A percentile compares a stretch with the other conserved stretches of the same genome.
Evolutionary conservation across 169 alveolate species (phyloP).

Genomic region (Cardiosporidium cionae): DNA sequence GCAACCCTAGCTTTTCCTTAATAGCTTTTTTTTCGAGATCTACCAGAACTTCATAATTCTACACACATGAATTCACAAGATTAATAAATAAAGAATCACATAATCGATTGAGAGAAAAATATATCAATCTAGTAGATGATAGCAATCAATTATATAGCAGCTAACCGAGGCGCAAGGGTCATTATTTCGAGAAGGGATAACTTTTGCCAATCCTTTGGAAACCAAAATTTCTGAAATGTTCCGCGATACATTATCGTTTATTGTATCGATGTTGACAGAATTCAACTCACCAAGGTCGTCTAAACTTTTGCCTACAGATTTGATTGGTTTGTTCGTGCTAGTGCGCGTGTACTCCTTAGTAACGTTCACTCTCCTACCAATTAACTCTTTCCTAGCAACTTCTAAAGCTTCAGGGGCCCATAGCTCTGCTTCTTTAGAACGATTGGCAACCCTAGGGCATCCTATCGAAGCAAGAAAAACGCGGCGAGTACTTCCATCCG

Average conservation of each 20-base stretch:
- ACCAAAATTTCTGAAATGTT: neutral
- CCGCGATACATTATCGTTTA: neutral
- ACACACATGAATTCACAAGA: no score
- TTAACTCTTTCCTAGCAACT: conserved; percentile 19
- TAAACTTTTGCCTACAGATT: neutral
- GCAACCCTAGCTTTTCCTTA: neutral
- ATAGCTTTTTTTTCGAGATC: neutral
- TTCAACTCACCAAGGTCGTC: neutral
- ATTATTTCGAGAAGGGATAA: neutral
- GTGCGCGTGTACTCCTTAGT: neutral
- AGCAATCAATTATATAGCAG: neutral
- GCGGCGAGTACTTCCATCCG: conserved; percentile 7
- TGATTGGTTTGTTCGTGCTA: neutral
- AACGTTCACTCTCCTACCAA: conserved; percentile 24
- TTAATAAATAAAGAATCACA: no score
- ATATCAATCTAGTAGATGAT: no score
- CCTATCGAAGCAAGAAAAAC: conserved; percentile 14
- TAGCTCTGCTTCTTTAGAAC: conserved; percentile 12
- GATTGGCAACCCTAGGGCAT: conserved; percentile 1
- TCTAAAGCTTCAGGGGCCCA: conserved; percentile 19
- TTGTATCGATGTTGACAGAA: neutral
- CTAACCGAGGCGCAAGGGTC: neutral
- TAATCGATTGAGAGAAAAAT: no score
- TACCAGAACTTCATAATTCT: neutral
- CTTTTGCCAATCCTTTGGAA: neutral